Percentiles rank a stretch among this genome's conserved stretches.
Evolutionary conservation across 2,329 filamentous ascomycete species (phyloP).

Genomic region (Biscogniauxia marginata): DNA sequence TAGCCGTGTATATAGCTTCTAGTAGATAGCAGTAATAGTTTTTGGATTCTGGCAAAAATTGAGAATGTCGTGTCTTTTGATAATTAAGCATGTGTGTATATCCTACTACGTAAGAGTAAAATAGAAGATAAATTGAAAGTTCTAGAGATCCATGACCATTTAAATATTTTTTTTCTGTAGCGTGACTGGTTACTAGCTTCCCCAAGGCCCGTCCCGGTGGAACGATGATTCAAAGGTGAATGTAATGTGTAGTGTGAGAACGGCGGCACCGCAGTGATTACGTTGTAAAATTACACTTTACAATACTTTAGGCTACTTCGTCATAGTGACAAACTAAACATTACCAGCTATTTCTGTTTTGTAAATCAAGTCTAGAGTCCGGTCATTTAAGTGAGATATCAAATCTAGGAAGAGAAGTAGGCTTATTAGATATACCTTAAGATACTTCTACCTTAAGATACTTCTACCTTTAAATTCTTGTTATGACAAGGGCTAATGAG

Average conservation of each 20-base stretch:
- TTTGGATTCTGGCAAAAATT: neutral
- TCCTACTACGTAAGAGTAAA: neutral
- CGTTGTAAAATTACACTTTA: no score
- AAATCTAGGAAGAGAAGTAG: no score
- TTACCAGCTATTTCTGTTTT: no score
- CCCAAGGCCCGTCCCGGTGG: neutral
- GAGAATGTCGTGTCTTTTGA: neutral
- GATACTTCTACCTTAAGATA: no score
- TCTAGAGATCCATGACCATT: neutral
- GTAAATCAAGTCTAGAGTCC: no score
- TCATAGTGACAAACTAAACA: no score
- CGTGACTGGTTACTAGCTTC: neutral
- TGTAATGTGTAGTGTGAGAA: neutral
- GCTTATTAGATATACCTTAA: no score
- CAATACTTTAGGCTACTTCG: neutral
- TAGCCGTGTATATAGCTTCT: neutral
- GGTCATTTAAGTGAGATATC: no score
- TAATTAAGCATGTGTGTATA: neutral
- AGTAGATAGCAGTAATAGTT: neutral
- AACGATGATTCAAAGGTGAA: neutral
- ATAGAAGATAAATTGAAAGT: neutral
- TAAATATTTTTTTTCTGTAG: neutral
- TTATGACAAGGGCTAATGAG: no score
- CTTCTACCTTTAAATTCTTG: no score
- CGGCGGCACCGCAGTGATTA: no score